Conservation (phyloP, 176 grass and related monocot species). For the Eragrostis curvula region DNA sequence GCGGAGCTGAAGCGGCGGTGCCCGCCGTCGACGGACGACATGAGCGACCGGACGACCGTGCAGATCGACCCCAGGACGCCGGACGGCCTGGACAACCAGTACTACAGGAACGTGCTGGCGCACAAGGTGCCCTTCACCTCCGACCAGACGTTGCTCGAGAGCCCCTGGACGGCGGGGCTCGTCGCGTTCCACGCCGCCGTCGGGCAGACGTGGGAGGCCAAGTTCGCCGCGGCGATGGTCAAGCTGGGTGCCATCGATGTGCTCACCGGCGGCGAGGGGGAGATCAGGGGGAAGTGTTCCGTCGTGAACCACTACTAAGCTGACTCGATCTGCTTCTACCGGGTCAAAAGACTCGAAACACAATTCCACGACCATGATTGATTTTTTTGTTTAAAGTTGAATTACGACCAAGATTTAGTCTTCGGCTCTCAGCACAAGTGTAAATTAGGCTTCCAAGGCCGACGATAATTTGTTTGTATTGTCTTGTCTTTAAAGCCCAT, state of each 20-base stretch:
- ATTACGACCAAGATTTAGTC: neutral
- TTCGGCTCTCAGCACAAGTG: neutral
- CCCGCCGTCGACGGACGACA: conserved; percentile 25
- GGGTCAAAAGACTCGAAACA: conserved; percentile 3
- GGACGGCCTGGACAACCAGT: conserved; percentile 47
- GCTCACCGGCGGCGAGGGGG: conserved; percentile 45
- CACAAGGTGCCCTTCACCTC: conserved; percentile 48
- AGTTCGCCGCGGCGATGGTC: conserved; percentile 47
- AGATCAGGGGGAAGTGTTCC: conserved; percentile 50
- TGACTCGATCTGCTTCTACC: neutral
- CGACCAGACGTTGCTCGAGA: conserved; percentile 53
- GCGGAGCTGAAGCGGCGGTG: conserved; percentile 42
- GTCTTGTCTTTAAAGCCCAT: too few species aligned
- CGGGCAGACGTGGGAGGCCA: conserved; percentile 21
- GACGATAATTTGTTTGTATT: too few species aligned
- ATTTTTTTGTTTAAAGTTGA: neutral
- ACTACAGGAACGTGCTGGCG: conserved; percentile 48
- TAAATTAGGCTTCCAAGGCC: neutral
- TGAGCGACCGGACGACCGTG: conserved; percentile 21
- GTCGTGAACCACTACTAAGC: conserved; percentile 40
- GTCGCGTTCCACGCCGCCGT: conserved; percentile 30
- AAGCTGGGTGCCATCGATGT: conserved; percentile 50
- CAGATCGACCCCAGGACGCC: conserved; percentile 33
- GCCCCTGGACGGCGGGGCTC: conserved; percentile 22
- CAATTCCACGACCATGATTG: neutral